Evolutionary conservation across 257 asterid genomes (phyloP).

Genomic region (Nicotiana tomentosiformis): DNA sequence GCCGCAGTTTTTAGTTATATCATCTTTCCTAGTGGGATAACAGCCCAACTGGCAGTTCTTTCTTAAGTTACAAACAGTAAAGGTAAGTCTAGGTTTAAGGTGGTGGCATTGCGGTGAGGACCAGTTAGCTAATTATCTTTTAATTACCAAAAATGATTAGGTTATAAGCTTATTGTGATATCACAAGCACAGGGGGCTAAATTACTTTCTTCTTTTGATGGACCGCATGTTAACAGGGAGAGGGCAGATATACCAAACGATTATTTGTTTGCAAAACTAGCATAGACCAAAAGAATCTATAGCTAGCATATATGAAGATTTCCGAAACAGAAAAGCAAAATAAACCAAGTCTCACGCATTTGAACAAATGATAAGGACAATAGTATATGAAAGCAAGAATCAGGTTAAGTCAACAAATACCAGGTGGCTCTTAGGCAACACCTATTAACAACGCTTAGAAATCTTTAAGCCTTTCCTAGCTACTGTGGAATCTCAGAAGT

Average conservation of each 20-base stretch:
- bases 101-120: not conserved
- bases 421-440: not conserved
- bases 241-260: not conserved
- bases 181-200: not conserved
- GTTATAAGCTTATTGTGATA: not conserved
- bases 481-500: not conserved
- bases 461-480: not conserved
- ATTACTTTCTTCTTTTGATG: not conserved
- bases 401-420: not conserved
- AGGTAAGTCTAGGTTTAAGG: not conserved
- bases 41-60: not conserved
- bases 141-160: not conserved
- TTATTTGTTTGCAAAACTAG: not conserved
- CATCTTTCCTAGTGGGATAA: not conserved
- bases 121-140: not conserved
- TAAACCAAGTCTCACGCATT: not conserved
- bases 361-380: not conserved
- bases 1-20: not conserved
- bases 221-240: not conserved
- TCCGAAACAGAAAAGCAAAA: not conserved
- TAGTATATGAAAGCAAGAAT: not conserved
- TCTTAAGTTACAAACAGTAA: not conserved
- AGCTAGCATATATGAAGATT: not conserved
- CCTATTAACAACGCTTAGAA: not conserved
- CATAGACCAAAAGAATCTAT: not conserved